A percentile compares a stretch with the other conserved stretches of the same genome.
Conservation (phyloP, 164 flowering plant genomes). For the Pachysandra terminalis region DNA sequence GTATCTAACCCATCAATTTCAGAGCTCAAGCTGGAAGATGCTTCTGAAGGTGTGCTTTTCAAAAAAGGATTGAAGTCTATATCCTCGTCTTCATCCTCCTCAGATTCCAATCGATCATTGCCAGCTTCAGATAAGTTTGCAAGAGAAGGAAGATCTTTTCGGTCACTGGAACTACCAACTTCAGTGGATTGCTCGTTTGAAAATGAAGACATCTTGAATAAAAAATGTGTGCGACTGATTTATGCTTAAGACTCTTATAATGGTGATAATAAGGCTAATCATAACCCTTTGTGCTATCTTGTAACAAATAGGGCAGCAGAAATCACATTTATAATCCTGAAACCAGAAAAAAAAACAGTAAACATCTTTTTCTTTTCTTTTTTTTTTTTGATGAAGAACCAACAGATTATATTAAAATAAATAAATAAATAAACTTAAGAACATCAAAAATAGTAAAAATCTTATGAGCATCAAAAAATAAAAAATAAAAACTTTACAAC, state of each 20-base stretch:
- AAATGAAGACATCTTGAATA: slow-evolving; percentile 11
- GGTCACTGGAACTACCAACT: slow-evolving; percentile 8
- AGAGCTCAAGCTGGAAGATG: slow-evolving; percentile 92
- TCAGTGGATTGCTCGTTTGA: not conserved
- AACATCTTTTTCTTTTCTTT: too few species aligned
- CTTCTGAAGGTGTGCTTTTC: slow-evolving; percentile 55
- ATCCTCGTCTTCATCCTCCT: slow-evolving; percentile 55
- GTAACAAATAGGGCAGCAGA: not conserved
- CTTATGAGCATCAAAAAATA: too few species aligned
- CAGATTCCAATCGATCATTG: slow-evolving; percentile 15
- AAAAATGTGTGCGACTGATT: not conserved
- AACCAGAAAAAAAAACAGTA: too few species aligned
- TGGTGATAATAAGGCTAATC: not conserved
- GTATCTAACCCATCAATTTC: slow-evolving; percentile 57
- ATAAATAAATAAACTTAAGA: too few species aligned
- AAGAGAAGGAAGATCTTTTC: not conserved
- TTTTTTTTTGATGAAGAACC: too few species aligned
- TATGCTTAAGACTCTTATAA: slow-evolving; percentile 4
- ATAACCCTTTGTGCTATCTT: not conserved
- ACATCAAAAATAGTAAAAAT: too few species aligned
- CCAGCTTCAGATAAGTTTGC: slow-evolving; percentile 5
- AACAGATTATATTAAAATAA: too few species aligned
- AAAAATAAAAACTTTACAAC: too few species aligned
- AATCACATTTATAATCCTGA: too few species aligned
- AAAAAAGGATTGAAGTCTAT: slow-evolving; percentile 75